Base-by-base conservation (phyloP, 805 yeast species). In the Myxozyma sirexii region DNA sequence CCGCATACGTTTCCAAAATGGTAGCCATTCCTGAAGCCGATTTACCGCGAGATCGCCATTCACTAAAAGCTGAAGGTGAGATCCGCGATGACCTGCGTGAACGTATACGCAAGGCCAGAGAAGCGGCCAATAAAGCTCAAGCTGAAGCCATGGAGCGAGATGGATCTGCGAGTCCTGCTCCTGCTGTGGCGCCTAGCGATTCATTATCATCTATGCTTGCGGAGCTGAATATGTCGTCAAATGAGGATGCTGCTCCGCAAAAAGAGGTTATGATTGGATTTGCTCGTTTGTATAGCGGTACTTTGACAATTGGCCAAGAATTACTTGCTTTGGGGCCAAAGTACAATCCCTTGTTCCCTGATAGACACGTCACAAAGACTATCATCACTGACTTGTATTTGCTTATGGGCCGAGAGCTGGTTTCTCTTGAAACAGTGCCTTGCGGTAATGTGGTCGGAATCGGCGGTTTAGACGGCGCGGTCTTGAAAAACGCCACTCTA, bases 381-480 rank as follows among this genome's bases (percentile, higher is more conserved):
- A 83, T 79, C 13, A 80, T 94, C 38, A 81, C 87, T 4, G 88
- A 86, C 44, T 75, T 94, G 41, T 92, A 83, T 68, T 75, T 94
- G 56, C 78, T 94, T 56, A 94, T 94, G 98, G 99, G 99, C 19
- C 79, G 93, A 65, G 97, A 94, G 60, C 76, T 93, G 37, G 84
- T 91, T 1, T 80, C 92, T 2, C 77, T 94, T 63, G 81, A 86
- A 44, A 80, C 80, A 17, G 97, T 93, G 4, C 97, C 97, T 1
- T 93, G 97, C 0, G 99, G 99, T 33, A 90, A 88, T 67, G 90
- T 94, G 62, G 96, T 90, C 5, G 99, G 97, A 52, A 86, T 94
- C 51, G 93, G 91, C 38, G 98, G 99, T 0, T 78, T 94, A 21
- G 96, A 87, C 1, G 89, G 88, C 6, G 84, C 84, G 54, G 80